Percentiles rank a stretch among this genome's conserved stretches.
Conservation (phyloP, 2,329 filamentous ascomycete species). For the Claviceps purpurea region DNA sequence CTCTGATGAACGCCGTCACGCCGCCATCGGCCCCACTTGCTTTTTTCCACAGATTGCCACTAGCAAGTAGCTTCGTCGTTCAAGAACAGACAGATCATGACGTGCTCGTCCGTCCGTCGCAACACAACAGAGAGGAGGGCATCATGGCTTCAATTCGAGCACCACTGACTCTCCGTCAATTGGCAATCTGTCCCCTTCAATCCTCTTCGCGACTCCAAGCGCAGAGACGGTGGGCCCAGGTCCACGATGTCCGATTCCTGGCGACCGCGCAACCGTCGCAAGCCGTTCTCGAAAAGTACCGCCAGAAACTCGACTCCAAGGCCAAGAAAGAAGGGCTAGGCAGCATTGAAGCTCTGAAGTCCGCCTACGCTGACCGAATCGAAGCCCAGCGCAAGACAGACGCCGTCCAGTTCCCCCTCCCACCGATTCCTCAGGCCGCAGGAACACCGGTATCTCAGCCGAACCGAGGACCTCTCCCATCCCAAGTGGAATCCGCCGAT, state of each 20-base stretch:
- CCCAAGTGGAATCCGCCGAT: slow-evolving; percentile 8
- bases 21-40: not conserved
- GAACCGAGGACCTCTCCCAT: slow-evolving; percentile 18
- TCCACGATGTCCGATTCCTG: slow-evolving; percentile 84
- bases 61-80: no score
- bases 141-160: slow-evolving; percentile 37
- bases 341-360: slow-evolving; percentile 63
- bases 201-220: slow-evolving; percentile 19
- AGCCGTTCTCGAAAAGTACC: slow-evolving; percentile 71
- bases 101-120: not conserved
- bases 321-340: slow-evolving; percentile 58
- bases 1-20: not conserved
- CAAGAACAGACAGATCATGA: no score
- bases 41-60: no score
- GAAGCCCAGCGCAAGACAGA: slow-evolving; percentile 54
- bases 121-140: not conserved
- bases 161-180: slow-evolving; percentile 31
- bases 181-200: slow-evolving; percentile 22
- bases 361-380: slow-evolving; percentile 79
- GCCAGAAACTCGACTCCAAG: slow-evolving; percentile 70
- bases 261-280: slow-evolving; percentile 60
- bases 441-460: slow-evolving; percentile 23
- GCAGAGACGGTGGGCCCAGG: slow-evolving; percentile 80
- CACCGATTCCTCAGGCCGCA: slow-evolving; percentile 22
- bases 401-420: slow-evolving; percentile 33